These are phyloP conservation scores for Sugiyamaella lignohabitans DNA, from an alignment of 805 yeast species.

Conservation along the genomic window DNA sequence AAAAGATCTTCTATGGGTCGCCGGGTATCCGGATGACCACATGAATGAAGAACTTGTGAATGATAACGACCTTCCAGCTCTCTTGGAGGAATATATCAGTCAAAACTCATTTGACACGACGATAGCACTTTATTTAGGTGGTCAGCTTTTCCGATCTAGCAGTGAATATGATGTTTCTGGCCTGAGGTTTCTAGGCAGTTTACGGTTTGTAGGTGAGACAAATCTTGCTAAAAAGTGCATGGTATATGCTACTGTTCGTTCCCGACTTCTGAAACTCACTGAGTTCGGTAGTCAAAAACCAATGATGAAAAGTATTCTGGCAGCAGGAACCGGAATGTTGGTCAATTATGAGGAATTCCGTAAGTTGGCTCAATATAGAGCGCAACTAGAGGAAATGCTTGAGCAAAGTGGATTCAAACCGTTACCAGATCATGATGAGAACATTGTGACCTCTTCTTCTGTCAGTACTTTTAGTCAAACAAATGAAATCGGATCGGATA, in stretches of 20 bases:
- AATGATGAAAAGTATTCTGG: constrained; percentile 13
- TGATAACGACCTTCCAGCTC: constrained; percentile 16
- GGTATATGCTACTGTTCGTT: constrained; percentile 19
- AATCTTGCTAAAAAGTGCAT: constrained; percentile 15
- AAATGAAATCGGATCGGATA: background rate
- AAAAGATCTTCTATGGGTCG: constrained; percentile 23
- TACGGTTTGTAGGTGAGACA: constrained; percentile 16
- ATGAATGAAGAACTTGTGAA: constrained; percentile 7
- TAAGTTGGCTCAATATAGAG: constrained; percentile 8
- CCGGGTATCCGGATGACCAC: constrained; percentile 24
- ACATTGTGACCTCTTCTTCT: background rate
- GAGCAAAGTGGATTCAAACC: constrained; percentile 14
- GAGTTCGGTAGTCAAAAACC: constrained; percentile 16
- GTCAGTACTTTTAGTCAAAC: constrained; percentile 2
- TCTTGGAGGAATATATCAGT: constrained; percentile 19
- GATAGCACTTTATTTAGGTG: constrained; percentile 21
- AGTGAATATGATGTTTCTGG: constrained; percentile 20
- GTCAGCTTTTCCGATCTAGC: constrained; percentile 19
- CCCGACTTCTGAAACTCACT: constrained; percentile 15
- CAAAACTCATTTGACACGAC: constrained; percentile 18
- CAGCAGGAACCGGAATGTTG: constrained; percentile 15
- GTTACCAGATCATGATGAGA: background rate
- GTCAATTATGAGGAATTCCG: constrained; percentile 14
- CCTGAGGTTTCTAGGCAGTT: constrained; percentile 17
- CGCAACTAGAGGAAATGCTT: constrained; percentile 10